Conservation (phyloP, 306 rosid genomes). For the Vicia sativa region DNA sequence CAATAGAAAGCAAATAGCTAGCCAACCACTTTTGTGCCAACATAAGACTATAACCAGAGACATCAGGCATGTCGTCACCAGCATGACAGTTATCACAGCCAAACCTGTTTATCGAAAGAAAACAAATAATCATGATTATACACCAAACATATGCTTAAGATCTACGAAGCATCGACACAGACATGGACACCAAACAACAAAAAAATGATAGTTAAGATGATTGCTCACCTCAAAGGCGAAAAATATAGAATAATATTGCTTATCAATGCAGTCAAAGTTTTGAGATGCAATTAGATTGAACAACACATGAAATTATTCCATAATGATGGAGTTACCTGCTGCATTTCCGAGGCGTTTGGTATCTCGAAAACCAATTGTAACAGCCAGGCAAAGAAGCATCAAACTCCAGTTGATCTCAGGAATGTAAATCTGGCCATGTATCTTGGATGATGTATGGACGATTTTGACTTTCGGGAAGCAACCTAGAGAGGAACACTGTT, state of each 20-base stretch:
- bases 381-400: slow-evolving; percentile 84
- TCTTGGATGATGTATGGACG: slow-evolving; percentile 82
- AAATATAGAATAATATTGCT: background rate
- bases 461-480: slow-evolving; percentile 93
- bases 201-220: background rate
- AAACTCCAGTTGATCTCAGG: slow-evolving; percentile 94
- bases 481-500: slow-evolving; percentile 85
- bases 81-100: slow-evolving; percentile 97
- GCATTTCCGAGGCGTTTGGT: slow-evolving; percentile 99
- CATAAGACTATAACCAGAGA: slow-evolving; percentile 91
- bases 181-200: background rate
- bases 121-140: slow-evolving; percentile 18
- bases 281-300: slow-evolving; percentile 14
- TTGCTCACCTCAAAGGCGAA: background rate
- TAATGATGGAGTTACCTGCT: slow-evolving; percentile 61
- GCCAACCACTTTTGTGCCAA: slow-evolving; percentile 70
- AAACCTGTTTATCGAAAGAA: slow-evolving; percentile 59
- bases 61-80: slow-evolving; percentile 94
- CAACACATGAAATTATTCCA: slow-evolving; percentile 13
- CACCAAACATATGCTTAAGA: background rate
- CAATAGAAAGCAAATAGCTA: slow-evolving; percentile 75
- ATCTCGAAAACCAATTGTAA: slow-evolving; percentile 87
- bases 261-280: background rate
- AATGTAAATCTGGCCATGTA: slow-evolving; percentile 93
- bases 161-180: background rate